Conservation (phyloP, 2,329 filamentous ascomycete genomes). For the Xylariales sp. region DNA sequence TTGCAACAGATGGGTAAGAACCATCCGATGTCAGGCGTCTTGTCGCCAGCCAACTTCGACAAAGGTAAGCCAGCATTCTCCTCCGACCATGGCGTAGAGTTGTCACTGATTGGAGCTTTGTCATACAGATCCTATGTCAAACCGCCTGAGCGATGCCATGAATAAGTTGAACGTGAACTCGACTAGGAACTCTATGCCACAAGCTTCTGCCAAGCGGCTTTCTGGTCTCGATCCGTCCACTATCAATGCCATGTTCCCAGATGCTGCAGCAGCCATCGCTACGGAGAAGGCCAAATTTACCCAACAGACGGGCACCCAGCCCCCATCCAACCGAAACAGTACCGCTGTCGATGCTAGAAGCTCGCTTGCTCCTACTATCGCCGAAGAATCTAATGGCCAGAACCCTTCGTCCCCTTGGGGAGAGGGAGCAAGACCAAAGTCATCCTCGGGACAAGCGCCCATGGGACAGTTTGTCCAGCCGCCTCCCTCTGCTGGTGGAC, state of each 20-base stretch:
- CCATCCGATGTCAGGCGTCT: conserved; percentile 91
- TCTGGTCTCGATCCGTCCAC: conserved; percentile 90
- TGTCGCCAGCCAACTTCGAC: conserved; percentile 94
- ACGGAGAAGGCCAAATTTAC: conserved; percentile 98
- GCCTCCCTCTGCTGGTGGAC: conserved; percentile 64
- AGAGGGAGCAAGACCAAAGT: conserved; percentile 64
- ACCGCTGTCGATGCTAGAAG: conserved; percentile 69
- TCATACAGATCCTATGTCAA: conserved; percentile 84
- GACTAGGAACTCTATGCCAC: conserved; percentile 79
- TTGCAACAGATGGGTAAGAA: conserved; percentile 98
- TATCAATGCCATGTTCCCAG: conserved; percentile 98
- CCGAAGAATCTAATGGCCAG: conserved; percentile 59
- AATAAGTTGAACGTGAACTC: conserved; percentile 86
- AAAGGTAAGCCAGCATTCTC: conserved; percentile 61
- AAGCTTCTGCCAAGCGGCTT: conserved; percentile 79
- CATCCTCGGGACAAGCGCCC: conserved; percentile 68
- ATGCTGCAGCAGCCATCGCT: conserved; percentile 95
- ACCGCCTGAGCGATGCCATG: conserved; percentile 93
- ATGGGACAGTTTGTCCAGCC: conserved; percentile 97
- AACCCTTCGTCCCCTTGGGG: conserved; percentile 81
- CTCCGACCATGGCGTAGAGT: not conserved
- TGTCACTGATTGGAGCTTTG: conserved; percentile 7
- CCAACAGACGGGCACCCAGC: conserved; percentile 85
- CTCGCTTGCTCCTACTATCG: conserved; percentile 72
- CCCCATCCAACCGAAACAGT: conserved; percentile 91